phyloP scores from a whole-genome alignment of 1,139 yeast genomes.

The Saccharomycopsis hybrid region DNA sequence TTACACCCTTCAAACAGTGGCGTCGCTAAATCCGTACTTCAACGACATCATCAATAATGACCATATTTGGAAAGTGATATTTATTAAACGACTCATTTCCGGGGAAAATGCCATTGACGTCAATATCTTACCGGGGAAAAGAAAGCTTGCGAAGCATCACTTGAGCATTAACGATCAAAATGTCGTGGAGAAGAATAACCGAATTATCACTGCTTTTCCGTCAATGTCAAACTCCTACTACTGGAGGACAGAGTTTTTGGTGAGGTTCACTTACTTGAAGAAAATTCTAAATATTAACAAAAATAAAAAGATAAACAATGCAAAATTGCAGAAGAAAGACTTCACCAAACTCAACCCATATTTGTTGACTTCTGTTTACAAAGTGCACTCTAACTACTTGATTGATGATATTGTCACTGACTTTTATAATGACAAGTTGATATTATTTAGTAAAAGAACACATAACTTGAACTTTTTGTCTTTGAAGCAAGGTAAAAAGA shows the following conservation, averaged over 20 bases:
- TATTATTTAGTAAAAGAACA: slow-evolving; percentile 10
- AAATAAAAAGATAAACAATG: slow-evolving; percentile 4
- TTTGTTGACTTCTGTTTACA: slow-evolving; percentile 9
- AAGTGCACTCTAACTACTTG: slow-evolving; percentile 7
- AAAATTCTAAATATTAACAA: slow-evolving; percentile 10
- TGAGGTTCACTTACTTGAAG: slow-evolving; percentile 10
- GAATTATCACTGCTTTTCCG: slow-evolving; percentile 13
- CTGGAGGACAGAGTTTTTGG: slow-evolving; percentile 16
- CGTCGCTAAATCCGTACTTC: slow-evolving; percentile 11
- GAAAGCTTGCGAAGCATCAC: slow-evolving; percentile 6
- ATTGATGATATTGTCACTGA: slow-evolving; percentile 14
- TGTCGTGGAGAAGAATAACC: slow-evolving; percentile 1
- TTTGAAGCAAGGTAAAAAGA: slow-evolving; percentile 15
- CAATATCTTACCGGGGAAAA: slow-evolving; percentile 14
- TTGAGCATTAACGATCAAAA: neutral
- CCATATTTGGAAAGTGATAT: slow-evolving; percentile 15
- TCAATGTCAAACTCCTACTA: slow-evolving; percentile 7
- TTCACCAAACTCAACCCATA: slow-evolving; percentile 9
- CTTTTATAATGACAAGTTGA: slow-evolving; percentile 13
- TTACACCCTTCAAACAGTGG: slow-evolving; percentile 11
- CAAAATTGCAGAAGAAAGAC: neutral
- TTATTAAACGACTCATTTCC: slow-evolving; percentile 5
- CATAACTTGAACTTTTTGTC: slow-evolving; percentile 6
- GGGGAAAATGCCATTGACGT: slow-evolving; percentile 8
- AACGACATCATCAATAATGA: slow-evolving; percentile 16